Conservation (phyloP, 106 monocot genomes). For the Phalaenopsis aphrodite region DNA sequence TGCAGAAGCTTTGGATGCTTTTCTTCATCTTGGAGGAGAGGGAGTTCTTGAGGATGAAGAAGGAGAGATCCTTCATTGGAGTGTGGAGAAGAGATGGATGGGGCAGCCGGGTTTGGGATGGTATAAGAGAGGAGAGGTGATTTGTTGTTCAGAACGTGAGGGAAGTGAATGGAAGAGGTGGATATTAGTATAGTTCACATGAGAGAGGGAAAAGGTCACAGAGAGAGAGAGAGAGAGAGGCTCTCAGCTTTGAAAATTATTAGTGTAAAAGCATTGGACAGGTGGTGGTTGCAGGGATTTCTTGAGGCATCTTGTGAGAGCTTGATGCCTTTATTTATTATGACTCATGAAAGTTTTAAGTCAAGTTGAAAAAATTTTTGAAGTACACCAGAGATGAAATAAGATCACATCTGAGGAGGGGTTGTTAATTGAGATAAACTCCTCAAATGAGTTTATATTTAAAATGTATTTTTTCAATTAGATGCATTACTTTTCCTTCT, state of each 20-base stretch:
- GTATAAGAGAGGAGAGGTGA: background rate
- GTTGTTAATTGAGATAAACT: too few species aligned
- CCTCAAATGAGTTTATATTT: too few species aligned
- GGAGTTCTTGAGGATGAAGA: constrained; percentile 60
- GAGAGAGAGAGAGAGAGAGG: background rate
- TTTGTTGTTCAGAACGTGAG: background rate
- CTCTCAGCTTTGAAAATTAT: too few species aligned
- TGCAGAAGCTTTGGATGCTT: constrained; percentile 67
- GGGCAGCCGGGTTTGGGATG: background rate
- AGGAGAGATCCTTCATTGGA: constrained; percentile 63
- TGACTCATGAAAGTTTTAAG: background rate
- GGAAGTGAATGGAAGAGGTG: constrained; percentile 5
- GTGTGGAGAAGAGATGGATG: background rate
- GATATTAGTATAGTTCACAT: constrained; percentile 1
- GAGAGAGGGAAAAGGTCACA: background rate
- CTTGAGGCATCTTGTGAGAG: background rate
- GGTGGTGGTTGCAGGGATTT: background rate
- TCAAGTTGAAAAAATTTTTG: background rate
- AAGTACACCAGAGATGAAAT: too few species aligned
- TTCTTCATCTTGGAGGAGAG: constrained; percentile 67
- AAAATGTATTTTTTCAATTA: too few species aligned
- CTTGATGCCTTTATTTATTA: background rate
- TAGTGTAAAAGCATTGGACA: background rate
- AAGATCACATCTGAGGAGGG: too few species aligned
- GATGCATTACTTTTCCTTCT: too few species aligned